Base-by-base conservation (phyloP, 2,329 filamentous ascomycete species). In the Didymellaceae sp. region DNA sequence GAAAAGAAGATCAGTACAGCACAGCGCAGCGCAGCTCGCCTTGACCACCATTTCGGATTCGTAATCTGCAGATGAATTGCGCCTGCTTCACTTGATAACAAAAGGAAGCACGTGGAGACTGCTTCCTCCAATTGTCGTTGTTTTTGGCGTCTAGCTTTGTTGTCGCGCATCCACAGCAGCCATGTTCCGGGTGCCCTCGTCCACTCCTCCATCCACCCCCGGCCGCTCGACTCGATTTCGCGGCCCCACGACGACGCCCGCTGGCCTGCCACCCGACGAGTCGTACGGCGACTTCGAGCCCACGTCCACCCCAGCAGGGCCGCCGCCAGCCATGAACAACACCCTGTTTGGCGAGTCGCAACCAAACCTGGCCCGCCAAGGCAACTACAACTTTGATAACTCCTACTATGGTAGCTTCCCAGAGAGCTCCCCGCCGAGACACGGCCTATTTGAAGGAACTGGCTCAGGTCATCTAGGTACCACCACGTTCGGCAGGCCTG, bases 261-360 rank as follows among this genome's bases (percentile, higher is more conserved):
- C 80, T 37, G 82, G 81, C 31, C 77, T 75, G 50, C 82, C 82
- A 1, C 82, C 81, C 20, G 80, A 80, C 34, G 40, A 54, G 9
- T 62, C 63, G 11, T 55, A 77, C 74, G 45, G 70, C 69, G 59
- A 59, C 17, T 55, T 76, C 74, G 51, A 71, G 70, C 54, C 64
- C 34, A 84, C 82, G n/a, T 83, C 82, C 45, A 84, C 82, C 17
- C 82, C 82, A 24, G 75, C 77, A 48, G 82, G 79, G 3, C 76
- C 75, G 16, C 81, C 81, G 37, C 79, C 81, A 21, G 77, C 78
- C 6, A 54, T 59, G 45, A 59, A 35, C 40, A 43, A 43, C 55
- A 58, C 75, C 33, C 61, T 80, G 16, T 80, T 82, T 57, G 79
- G 78, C 42, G 80, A 77, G 66, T 82, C 82, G 13, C 77, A 78